phyloP scores from a whole-genome alignment of 202 grass and related monocot genomes.

The Setaria italica region DNA sequence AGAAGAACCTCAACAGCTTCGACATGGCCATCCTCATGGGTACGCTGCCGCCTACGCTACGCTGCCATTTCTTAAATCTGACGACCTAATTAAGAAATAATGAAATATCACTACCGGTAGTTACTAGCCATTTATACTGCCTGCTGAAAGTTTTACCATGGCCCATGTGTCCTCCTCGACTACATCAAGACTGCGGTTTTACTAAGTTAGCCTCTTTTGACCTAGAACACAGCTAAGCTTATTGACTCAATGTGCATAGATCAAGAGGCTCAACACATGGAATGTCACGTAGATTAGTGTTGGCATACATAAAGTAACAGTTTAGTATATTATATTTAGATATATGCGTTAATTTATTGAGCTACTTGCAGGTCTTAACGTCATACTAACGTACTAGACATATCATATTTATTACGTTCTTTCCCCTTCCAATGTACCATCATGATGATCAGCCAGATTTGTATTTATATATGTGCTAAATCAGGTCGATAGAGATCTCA shows the following conservation, averaged over 20 bases:
- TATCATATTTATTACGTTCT: background rate
- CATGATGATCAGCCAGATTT: slow-evolving; percentile 19
- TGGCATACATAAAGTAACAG: slow-evolving; percentile 6
- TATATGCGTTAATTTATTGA: slow-evolving; percentile 11
- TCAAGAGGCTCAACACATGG: slow-evolving; percentile 30
- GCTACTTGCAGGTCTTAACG: slow-evolving; percentile 19
- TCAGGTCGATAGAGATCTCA: slow-evolving; percentile 30
- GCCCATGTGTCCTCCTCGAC: slow-evolving; percentile 16
- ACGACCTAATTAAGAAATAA: too few species aligned
- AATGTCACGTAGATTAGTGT: slow-evolving; percentile 35
- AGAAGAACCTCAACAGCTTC: slow-evolving; percentile 61
- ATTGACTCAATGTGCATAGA: background rate
- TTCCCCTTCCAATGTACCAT: background rate
- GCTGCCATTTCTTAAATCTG: background rate
- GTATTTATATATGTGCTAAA: background rate
- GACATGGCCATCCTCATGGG: slow-evolving; percentile 80
- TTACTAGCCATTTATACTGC: background rate
- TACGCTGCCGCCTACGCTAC: slow-evolving; percentile 18
- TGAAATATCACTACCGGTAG: too few species aligned
- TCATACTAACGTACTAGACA: background rate
- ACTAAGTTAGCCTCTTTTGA: slow-evolving; percentile 34
- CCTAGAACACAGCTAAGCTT: background rate
- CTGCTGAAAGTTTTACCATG: slow-evolving; percentile 4
- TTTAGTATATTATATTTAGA: slow-evolving; percentile 11
- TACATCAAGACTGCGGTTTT: slow-evolving; percentile 11